phyloP scores from a whole-genome alignment of 1,139 yeast species.

The Kurtzmaniella quercitrusa region DNA sequence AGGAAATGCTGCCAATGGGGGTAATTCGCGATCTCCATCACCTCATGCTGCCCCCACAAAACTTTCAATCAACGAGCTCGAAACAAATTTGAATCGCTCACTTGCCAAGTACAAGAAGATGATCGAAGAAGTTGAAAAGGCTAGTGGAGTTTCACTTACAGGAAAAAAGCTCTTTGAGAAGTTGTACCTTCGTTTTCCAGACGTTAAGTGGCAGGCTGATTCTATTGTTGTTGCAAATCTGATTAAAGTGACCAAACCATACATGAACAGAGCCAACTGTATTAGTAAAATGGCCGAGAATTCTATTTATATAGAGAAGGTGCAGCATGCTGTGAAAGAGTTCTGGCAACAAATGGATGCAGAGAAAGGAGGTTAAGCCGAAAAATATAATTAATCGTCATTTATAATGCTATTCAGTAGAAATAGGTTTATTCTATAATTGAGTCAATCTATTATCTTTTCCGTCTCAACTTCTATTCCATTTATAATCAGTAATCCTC shows the following conservation, averaged over 20 bases:
- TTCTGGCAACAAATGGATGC: slow-evolving; percentile 51
- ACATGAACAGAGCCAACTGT: slow-evolving; percentile 21
- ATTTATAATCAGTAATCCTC: slow-evolving; percentile 55
- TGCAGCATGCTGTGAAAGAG: slow-evolving; percentile 52
- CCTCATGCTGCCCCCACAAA: slow-evolving; percentile 3
- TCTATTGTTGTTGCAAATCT: slow-evolving; percentile 23
- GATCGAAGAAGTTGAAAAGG: slow-evolving; percentile 5
- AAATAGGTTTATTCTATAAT: slow-evolving; percentile 2
- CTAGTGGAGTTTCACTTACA: slow-evolving; percentile 12
- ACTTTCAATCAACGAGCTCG: slow-evolving; percentile 16
- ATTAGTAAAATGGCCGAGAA: slow-evolving; percentile 23
- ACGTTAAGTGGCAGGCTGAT: slow-evolving; percentile 23
- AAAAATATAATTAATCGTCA: neutral
- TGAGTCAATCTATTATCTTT: slow-evolving; percentile 5
- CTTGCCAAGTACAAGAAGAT: slow-evolving; percentile 12
- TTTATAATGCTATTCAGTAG: neutral
- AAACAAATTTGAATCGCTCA: slow-evolving; percentile 13
- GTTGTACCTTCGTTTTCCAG: slow-evolving; percentile 11
- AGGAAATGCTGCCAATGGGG: neutral
- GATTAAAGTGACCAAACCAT: slow-evolving; percentile 25
- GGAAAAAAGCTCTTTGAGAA: slow-evolving; percentile 19
- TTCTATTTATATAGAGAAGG: slow-evolving; percentile 27
- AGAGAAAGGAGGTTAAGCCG: slow-evolving; percentile 53
- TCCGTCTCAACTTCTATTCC: slow-evolving; percentile 38
- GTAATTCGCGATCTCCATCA: slow-evolving; percentile 2